These are phyloP conservation scores for Penicillium fuscoglaucum DNA, from an alignment of 2,329 filamentous ascomycete genomes.

Conservation along the genomic window DNA sequence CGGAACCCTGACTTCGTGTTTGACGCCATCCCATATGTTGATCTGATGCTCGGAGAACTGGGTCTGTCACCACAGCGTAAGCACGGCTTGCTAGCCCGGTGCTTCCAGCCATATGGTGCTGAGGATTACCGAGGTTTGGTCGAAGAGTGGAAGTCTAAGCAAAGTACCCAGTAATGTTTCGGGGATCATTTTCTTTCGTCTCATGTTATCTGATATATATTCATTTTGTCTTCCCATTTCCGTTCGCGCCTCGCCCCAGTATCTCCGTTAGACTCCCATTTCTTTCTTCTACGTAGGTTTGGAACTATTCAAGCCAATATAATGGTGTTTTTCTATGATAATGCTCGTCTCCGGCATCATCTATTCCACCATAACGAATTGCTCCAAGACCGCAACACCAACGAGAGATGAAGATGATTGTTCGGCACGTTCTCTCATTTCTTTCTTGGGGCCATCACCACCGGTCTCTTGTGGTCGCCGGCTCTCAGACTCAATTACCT, in stretches of 20 bases:
- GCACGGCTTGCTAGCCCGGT: constrained; percentile 31
- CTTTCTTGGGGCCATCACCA: neutral
- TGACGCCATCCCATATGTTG: constrained; percentile 72
- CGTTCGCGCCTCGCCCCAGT: neutral
- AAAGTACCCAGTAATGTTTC: neutral
- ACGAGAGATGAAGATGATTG: neutral
- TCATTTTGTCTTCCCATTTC: neutral
- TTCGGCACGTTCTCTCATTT: no score
- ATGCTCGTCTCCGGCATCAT: neutral
- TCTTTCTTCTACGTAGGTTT: neutral
- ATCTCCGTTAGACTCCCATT: neutral
- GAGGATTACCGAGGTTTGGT: constrained; percentile 46
- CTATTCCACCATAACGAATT: constrained; percentile 22
- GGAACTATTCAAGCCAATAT: neutral
- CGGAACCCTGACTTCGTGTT: constrained; percentile 66
- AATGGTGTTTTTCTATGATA: neutral
- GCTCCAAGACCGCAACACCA: constrained; percentile 29
- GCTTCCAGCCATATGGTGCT: constrained; percentile 41
- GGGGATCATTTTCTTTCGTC: neutral
- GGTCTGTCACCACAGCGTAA: constrained; percentile 54
- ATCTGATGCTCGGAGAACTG: constrained; percentile 66
- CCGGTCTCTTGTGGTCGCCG: neutral
- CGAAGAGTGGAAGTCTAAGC: constrained; percentile 39
- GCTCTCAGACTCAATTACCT: constrained; percentile 5
- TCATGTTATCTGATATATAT: neutral